Evolutionary conservation across 1,284 basidiomycete genomes (phyloP).

Genomic region (Cronartium quercuum): DNA sequence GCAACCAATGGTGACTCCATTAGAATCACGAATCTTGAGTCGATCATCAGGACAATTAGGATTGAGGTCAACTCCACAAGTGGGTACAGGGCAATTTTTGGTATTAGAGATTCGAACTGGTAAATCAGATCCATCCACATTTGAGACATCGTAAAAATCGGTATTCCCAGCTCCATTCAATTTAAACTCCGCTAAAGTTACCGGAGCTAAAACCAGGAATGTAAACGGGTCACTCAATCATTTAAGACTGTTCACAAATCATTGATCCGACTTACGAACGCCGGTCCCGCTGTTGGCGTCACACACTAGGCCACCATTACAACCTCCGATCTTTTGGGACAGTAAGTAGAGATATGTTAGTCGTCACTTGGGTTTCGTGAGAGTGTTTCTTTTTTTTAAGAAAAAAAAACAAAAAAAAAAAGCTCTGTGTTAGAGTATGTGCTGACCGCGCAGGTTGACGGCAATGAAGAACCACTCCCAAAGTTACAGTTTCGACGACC

Average conservation of each 20-base stretch:
- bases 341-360: too few species aligned
- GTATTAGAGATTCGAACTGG: slow-evolving; percentile 42
- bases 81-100: slow-evolving; percentile 31
- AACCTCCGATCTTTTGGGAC: slow-evolving; percentile 22
- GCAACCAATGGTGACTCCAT: slow-evolving; percentile 28
- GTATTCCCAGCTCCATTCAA: slow-evolving; percentile 40
- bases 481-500: slow-evolving; percentile 40
- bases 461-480: slow-evolving; percentile 1
- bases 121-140: slow-evolving; percentile 46
- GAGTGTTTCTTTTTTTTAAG: too few species aligned
- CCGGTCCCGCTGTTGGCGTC: slow-evolving; percentile 17
- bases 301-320: slow-evolving; percentile 40
- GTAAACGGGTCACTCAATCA: background rate
- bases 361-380: too few species aligned
- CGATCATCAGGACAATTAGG: slow-evolving; percentile 33
- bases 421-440: background rate
- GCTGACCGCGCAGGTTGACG: slow-evolving; percentile 24
- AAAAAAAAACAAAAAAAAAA: background rate
- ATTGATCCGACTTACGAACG: slow-evolving; percentile 18
- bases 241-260: background rate
- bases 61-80: slow-evolving; percentile 40
- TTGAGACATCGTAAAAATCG: slow-evolving; percentile 45
- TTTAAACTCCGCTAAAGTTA: slow-evolving; percentile 43
- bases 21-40: slow-evolving; percentile 27
- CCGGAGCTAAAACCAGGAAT: slow-evolving; percentile 42